Evolutionary conservation across 352 stramenopile genomes (phyloP), one percentile per base, ranked within the genome.

Genomic region (Pythium sukuiense): DNA sequence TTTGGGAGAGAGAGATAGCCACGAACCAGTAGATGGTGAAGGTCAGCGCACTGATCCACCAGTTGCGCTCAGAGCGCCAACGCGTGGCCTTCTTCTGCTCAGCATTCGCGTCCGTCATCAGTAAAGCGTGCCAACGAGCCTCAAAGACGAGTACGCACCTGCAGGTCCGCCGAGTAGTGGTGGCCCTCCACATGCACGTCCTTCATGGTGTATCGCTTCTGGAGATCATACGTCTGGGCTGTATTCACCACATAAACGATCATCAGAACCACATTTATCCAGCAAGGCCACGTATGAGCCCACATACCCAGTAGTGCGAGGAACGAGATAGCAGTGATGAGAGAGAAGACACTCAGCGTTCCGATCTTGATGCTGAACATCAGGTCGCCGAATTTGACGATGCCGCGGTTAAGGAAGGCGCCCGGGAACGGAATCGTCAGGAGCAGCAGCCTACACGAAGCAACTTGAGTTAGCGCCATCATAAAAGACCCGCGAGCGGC

Each of bases 11-110:
- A 35, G 9, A 13, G 41, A 54, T 43, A 48, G 48, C 13, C 11
- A 73, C 76, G 29, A 29, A 90, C 84, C 85, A 93, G 72, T 93
- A 93, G 61, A 93, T 93, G 29, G 81, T 89, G 63, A 93, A 93
- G 33, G 83, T 90, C 30, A 93, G 81, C 26, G 85, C 83, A 57
- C 83, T 92, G 72, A 93, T 93, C 85, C 85, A 93, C 83, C 83
- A 93, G 71, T 93, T 93, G 53, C 85, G 70, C 71, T 93, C 85
- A 9, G 76, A 84, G 30, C 85, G 79, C 85, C 85, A 93, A 49
- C 85, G 81, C 43, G 80, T 79, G 24, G 85, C 85, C 55, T 92
- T 91, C 75, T 93, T 88, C 79, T 81, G 55, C 29, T 52, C 41
- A 11, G 7, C 55, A 61, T 27, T 26, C 57, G 8, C 18, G 41